These are phyloP conservation scores for Penicillium dipodomyicola DNA, from an alignment of 495 filamentous ascomycete genomes.

Conservation along the genomic window DNA sequence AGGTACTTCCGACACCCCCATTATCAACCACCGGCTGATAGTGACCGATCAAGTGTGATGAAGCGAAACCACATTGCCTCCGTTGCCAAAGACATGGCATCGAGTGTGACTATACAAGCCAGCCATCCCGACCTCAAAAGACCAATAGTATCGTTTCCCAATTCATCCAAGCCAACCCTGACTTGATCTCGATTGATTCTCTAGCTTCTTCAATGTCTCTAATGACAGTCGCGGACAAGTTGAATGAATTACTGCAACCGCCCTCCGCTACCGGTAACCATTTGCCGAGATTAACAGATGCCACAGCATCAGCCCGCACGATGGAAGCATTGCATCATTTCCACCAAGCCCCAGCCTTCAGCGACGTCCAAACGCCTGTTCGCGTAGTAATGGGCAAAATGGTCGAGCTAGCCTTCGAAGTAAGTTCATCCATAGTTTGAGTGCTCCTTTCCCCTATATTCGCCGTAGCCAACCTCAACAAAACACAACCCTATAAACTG, in stretches of 20 bases:
- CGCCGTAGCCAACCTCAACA: background rate
- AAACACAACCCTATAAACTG: background rate
- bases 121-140: conserved; percentile 3
- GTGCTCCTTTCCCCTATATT: background rate
- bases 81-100: conserved; percentile 42
- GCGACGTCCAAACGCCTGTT: conserved; percentile 19
- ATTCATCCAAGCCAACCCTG: conserved; percentile 14
- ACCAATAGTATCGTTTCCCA: conserved; percentile 20
- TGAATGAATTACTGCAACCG: conserved; percentile 27
- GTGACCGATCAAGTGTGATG: conserved; percentile 41
- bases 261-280: background rate
- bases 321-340: conserved; percentile 40
- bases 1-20: conserved; percentile 31
- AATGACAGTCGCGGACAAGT: conserved; percentile 21
- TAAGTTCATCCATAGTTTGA: conserved; percentile 17
- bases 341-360: conserved; percentile 25
- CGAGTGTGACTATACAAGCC: conserved; percentile 38
- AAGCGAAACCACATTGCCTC: conserved; percentile 43
- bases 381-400: conserved; percentile 34
- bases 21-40: background rate
- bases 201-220: conserved; percentile 29
- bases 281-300: conserved; percentile 2
- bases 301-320: background rate
- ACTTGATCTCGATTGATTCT: conserved; percentile 20
- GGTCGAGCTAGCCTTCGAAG: conserved; percentile 40